Conservation (phyloP, 2,329 filamentous ascomycete genomes). For the Penicillium palitans region DNA sequence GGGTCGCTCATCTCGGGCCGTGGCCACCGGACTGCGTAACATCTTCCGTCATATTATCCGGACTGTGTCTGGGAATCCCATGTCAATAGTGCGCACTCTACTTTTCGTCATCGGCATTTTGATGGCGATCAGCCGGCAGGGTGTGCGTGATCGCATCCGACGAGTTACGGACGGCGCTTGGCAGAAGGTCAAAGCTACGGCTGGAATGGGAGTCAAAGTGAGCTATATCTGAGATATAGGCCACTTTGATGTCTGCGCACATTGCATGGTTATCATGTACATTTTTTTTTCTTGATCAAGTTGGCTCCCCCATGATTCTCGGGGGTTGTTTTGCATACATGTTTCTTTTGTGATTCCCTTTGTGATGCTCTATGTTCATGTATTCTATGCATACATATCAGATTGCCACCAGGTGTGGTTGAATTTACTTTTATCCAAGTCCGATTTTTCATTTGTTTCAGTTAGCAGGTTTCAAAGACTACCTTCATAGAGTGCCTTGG, state of each 20-base stretch:
- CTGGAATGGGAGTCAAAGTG: constrained; percentile 96
- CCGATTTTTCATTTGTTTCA: not conserved
- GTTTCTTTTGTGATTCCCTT: constrained; percentile 20
- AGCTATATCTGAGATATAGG: constrained; percentile 72
- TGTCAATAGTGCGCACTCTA: constrained; percentile 62
- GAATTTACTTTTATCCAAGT: not conserved
- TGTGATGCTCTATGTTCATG: constrained; percentile 13
- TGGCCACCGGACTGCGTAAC: constrained; percentile 51
- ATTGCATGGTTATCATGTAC: constrained; percentile 17
- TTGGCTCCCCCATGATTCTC: constrained; percentile 3
- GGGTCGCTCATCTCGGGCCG: constrained; percentile 42
- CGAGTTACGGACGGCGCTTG: constrained; percentile 69
- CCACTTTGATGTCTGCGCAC: not conserved
- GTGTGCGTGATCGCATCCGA: constrained; percentile 72
- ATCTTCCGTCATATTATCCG: constrained; percentile 53
- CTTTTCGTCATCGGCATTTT: constrained; percentile 79
- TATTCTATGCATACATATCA: constrained; percentile 19
- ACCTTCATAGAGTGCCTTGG: not conserved
- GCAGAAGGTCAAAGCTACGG: constrained; percentile 78
- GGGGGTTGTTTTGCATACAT: constrained; percentile 18
- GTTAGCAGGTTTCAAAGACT: not conserved
- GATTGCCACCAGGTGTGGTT: constrained; percentile 9
- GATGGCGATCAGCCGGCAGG: constrained; percentile 71
- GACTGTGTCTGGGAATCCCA: constrained; percentile 55
- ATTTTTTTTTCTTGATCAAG: constrained; percentile 15